Conservation (phyloP, 345 rosid genomes). For the Eucalyptus urophylla region DNA sequence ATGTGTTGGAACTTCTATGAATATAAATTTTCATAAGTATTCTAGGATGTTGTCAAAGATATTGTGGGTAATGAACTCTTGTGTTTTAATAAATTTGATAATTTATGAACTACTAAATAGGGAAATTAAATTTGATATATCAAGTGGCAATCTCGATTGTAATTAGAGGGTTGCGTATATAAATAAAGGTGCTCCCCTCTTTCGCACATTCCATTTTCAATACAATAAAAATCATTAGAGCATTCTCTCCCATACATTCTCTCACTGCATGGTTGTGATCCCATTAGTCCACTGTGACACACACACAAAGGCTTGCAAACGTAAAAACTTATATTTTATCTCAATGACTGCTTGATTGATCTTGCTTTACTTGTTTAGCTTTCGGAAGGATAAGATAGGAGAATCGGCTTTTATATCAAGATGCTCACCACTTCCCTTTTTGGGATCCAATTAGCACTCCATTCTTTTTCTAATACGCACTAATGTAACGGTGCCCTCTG, state of each 20-base stretch:
- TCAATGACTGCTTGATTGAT: too few relatives aligned
- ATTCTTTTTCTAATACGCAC: neutral
- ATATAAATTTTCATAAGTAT: neutral
- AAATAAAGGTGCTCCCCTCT: neutral
- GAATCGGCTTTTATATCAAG: neutral
- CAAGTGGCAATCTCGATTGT: neutral
- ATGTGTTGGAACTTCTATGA: neutral
- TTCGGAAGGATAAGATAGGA: neutral
- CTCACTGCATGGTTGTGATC: neutral
- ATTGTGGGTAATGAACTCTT: neutral
- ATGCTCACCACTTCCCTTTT: neutral
- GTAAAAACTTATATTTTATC: neutral
- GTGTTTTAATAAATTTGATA: neutral
- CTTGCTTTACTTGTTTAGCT: neutral
- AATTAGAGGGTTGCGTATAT: neutral
- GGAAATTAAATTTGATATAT: neutral
- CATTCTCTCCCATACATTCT: neutral
- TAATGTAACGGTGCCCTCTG: neutral
- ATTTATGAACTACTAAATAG: neutral
- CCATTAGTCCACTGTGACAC: neutral
- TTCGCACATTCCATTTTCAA: neutral
- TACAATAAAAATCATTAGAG: neutral
- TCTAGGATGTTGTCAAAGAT: neutral
- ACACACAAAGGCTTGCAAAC: neutral
- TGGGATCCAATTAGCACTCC: neutral